Evolutionary conservation across 768 basidiomycete genomes (phyloP).

Genomic region (Mycena crocata): DNA sequence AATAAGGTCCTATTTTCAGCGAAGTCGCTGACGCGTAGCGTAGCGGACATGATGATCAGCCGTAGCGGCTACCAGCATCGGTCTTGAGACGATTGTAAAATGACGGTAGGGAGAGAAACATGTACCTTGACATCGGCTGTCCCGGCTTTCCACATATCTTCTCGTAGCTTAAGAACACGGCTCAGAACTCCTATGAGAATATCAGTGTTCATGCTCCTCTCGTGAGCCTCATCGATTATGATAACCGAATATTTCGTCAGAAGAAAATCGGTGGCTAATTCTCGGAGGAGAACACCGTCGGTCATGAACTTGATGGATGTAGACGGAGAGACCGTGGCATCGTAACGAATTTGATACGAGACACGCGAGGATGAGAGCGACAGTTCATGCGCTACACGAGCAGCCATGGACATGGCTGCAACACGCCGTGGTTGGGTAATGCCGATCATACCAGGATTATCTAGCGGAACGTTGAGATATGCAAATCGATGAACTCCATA

Average conservation of each 20-base stretch:
- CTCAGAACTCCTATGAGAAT: constrained; percentile 97
- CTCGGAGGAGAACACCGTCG: constrained; percentile 94
- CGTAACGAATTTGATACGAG: constrained; percentile 98
- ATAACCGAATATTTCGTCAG: constrained; percentile 94
- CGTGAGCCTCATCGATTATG: constrained; percentile 98
- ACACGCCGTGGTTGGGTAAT: constrained; percentile 98
- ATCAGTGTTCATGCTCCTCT: constrained; percentile 98
- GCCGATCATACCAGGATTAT: constrained; percentile 98
- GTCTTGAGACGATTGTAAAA: constrained; percentile 14
- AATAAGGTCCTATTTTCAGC: constrained; percentile 88
- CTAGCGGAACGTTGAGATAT: constrained; percentile 52
- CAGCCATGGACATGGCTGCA: constrained; percentile 95
- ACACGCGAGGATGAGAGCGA: constrained; percentile 83
- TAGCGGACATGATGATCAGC: constrained; percentile 98
- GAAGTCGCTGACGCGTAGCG: constrained; percentile 93
- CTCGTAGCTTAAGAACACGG: constrained; percentile 89
- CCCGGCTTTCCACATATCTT: constrained; percentile 87
- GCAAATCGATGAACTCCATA: background rate
- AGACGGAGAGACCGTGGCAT: constrained; percentile 88
- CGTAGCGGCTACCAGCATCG: constrained; percentile 74
- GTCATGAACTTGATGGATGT: constrained; percentile 99
- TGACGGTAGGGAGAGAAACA: constrained; percentile 19
- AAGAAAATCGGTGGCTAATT: constrained; percentile 93
- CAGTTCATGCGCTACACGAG: constrained; percentile 94
- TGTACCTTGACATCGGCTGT: constrained; percentile 79